Evolutionary conservation across 306 rosid genomes (phyloP).

Genomic region (Glycine soja): DNA sequence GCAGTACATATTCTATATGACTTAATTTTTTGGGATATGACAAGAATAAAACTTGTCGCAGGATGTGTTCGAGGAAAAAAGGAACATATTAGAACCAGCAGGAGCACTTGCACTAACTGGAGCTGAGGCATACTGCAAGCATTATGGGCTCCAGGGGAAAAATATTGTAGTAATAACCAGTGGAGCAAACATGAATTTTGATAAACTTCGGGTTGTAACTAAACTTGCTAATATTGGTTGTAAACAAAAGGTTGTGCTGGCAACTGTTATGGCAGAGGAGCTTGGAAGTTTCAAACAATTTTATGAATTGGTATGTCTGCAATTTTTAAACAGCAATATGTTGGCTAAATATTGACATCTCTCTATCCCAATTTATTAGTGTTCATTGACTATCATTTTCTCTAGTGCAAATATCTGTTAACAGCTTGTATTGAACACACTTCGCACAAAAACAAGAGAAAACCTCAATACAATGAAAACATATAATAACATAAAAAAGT

Average conservation of each 20-base stretch:
- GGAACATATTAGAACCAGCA: constrained; percentile 96
- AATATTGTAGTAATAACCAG: constrained; percentile 86
- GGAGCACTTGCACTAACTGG: constrained; percentile 98
- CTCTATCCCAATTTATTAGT: background rate
- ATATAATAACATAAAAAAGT: no score
- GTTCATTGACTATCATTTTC: background rate
- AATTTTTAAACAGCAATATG: background rate
- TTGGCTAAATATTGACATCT: constrained; percentile 2
- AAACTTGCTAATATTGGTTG: constrained; percentile 96
- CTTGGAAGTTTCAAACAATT: constrained; percentile 87
- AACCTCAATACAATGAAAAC: no score
- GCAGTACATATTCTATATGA: background rate
- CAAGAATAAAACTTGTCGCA: constrained; percentile 50
- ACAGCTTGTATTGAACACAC: no score
- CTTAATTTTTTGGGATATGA: background rate
- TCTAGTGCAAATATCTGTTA: no score
- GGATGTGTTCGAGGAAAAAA: constrained; percentile 98
- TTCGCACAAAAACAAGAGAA: no score
- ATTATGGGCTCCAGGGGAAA: constrained; percentile 83
- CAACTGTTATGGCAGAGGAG: constrained; percentile 78
- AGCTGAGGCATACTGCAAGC: constrained; percentile 97
- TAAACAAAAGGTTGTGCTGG: constrained; percentile 87
- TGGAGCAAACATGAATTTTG: constrained; percentile 99
- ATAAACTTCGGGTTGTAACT: constrained; percentile 85
- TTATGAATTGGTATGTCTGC: constrained; percentile 74